Conservation (phyloP, 306 rosid genomes). For the Echinosophora koreensis region DNA sequence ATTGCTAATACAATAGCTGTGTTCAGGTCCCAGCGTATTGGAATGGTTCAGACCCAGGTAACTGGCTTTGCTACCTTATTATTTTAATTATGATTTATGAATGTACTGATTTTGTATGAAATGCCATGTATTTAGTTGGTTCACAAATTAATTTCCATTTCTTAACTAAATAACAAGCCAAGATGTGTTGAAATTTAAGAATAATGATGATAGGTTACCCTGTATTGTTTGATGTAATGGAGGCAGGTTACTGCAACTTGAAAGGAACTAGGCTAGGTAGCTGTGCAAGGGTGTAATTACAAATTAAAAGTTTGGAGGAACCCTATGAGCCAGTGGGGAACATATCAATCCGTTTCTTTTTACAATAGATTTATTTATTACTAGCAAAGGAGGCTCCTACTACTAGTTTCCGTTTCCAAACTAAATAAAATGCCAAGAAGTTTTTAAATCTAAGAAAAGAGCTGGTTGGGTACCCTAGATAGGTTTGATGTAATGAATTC, state of each 20-base stretch:
- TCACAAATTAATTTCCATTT: conserved; percentile 25
- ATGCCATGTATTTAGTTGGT: conserved; percentile 13
- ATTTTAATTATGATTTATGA: conserved; percentile 11
- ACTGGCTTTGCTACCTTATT: conserved; percentile 36
- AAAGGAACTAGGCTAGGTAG: conserved; percentile 27
- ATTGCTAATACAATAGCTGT: conserved; percentile 66
- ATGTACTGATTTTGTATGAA: conserved; percentile 34
- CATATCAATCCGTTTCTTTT: conserved; percentile 5
- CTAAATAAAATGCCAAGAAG: not conserved
- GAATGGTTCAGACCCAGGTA: conserved; percentile 98
- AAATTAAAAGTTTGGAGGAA: conserved; percentile 28
- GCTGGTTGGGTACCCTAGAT: not conserved
- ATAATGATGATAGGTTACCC: conserved; percentile 7
- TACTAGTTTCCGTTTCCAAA: conserved; percentile 16
- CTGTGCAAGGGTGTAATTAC: conserved; percentile 17
- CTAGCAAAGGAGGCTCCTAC: conserved; percentile 25
- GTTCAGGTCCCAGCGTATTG: conserved; percentile 91
- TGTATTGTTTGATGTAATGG: conserved; percentile 25
- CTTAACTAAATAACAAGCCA: conserved; percentile 24
- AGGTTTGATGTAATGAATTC: conserved; percentile 28
- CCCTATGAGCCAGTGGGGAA: not conserved
- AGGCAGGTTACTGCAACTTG: conserved; percentile 1
- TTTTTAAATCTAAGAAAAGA: not conserved
- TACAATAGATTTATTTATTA: conserved; percentile 1
- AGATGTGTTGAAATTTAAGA: conserved; percentile 24